Percentiles rank a stretch among this genome's conserved stretches.
phyloP scores from a whole-genome alignment of 345 rosid species.

The Lumnitzera littorea region DNA sequence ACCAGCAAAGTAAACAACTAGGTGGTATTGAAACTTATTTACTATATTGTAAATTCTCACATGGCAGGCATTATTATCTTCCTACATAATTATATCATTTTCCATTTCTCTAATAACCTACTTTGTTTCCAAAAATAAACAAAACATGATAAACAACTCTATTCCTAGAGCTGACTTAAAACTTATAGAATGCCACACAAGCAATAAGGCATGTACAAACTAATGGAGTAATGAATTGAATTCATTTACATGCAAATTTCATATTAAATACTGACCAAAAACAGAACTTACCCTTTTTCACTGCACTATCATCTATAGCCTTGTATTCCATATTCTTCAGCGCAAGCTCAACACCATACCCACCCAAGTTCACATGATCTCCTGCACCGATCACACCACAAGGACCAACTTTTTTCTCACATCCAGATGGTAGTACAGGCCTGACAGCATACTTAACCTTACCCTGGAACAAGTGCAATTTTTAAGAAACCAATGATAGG shows the following conservation, averaged over 20 bases:
- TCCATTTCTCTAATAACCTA: too few species aligned
- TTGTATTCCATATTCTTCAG: conserved; percentile 98
- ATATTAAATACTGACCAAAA: background rate
- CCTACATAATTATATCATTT: too few species aligned
- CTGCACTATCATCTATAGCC: conserved; percentile 92
- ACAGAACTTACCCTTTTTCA: conserved; percentile 70
- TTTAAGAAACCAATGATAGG: background rate
- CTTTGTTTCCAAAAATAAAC: too few species aligned
- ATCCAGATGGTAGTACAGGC: conserved; percentile 83
- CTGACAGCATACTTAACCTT: conserved; percentile 81
- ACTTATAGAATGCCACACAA: too few species aligned
- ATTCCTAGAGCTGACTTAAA: too few species aligned
- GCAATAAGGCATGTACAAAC: too few species aligned
- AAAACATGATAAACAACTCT: too few species aligned
- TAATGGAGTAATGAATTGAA: background rate
- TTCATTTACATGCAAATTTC: background rate
- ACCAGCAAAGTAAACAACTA: too few species aligned
- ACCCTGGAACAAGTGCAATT: conserved; percentile 39
- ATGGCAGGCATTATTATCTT: too few species aligned
- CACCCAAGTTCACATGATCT: conserved; percentile 79
- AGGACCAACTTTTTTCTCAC: conserved; percentile 60
- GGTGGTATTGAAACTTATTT: too few species aligned
- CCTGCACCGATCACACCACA: conserved; percentile 84
- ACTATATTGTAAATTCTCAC: too few species aligned
- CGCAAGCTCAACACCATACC: conserved; percentile 99